These are phyloP conservation scores for Hymenoscyphus occultus DNA, from an alignment of 2,329 filamentous ascomycete species.

Conservation along the genomic window DNA sequence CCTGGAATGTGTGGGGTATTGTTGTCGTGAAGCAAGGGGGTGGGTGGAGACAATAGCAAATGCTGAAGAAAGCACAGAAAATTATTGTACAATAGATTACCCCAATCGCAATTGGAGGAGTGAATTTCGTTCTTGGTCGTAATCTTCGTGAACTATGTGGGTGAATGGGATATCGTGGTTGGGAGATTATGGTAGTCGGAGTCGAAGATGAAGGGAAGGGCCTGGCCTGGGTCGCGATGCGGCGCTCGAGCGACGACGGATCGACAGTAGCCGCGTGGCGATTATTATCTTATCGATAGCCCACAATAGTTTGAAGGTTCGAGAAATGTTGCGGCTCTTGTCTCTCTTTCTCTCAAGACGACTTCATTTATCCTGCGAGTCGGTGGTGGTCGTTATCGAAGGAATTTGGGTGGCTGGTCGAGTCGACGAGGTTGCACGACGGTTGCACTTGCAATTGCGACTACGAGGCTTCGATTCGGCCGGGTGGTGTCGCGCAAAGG, in stretches of 20 bases:
- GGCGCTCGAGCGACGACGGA: neutral
- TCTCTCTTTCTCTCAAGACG: constrained; percentile 11
- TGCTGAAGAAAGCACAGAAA: constrained; percentile 16
- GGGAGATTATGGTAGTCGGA: neutral
- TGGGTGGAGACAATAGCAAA: constrained; percentile 10
- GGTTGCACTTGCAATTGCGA: constrained; percentile 14
- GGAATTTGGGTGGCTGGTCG: constrained; percentile 4
- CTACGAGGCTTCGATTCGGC: neutral
- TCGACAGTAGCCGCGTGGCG: constrained; percentile 3
- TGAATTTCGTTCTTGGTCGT: constrained; percentile 7
- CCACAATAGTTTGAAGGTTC: constrained; percentile 7
- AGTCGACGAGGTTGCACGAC: constrained; percentile 9
- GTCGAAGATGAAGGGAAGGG: constrained; percentile 7
- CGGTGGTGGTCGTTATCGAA: neutral
- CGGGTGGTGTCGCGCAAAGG: constrained; percentile 10
- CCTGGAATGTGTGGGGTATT: constrained; percentile 21
- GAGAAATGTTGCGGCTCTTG: constrained; percentile 9
- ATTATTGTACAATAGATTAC: constrained; percentile 20
- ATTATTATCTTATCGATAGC: constrained; percentile 11
- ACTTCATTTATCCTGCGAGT: constrained; percentile 13
- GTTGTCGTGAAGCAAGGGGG: constrained; percentile 12
- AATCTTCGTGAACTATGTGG: neutral
- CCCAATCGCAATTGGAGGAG: neutral
- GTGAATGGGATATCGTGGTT: constrained; percentile 1
- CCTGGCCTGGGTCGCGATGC: neutral